phyloP scores from a whole-genome alignment of 2,329 filamentous ascomycete species.

The Gnomoniopsis smithogilvyi region DNA sequence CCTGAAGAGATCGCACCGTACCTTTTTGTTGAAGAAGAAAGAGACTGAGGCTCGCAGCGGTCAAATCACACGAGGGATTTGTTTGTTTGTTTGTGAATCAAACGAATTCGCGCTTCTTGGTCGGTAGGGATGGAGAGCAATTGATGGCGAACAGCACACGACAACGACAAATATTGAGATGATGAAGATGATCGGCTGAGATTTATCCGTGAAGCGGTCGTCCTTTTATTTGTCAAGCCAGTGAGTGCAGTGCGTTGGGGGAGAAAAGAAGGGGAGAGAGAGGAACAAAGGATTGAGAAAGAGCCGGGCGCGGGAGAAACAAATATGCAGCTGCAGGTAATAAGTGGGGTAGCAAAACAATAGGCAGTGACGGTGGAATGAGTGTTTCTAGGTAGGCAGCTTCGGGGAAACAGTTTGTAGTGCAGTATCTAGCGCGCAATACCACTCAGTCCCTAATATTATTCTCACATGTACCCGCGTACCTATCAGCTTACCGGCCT shows the following conservation, averaged over 20 bases:
- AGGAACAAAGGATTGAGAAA: neutral
- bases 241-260: constrained; percentile 18
- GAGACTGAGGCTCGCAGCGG: neutral
- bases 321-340: constrained; percentile 13
- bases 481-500: no score
- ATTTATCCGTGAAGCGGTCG: constrained; percentile 9
- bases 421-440: no score
- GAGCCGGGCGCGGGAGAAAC: constrained; percentile 14
- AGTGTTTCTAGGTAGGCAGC: neutral
- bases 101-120: constrained; percentile 11
- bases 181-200: constrained; percentile 9
- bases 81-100: constrained; percentile 14
- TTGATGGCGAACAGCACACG: constrained; percentile 18
- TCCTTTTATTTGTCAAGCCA: constrained; percentile 11
- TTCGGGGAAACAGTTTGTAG: neutral
- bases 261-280: constrained; percentile 1
- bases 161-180: constrained; percentile 15
- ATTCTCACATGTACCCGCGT: no score
- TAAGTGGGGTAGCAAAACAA: constrained; percentile 4
- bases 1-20: constrained; percentile 1
- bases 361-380: constrained; percentile 10
- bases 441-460: no score
- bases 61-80: constrained; percentile 6
- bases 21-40: constrained; percentile 4
- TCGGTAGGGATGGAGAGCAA: neutral